Conservation (phyloP, 331 rosid genomes). For the Malus hybrid region DNA sequence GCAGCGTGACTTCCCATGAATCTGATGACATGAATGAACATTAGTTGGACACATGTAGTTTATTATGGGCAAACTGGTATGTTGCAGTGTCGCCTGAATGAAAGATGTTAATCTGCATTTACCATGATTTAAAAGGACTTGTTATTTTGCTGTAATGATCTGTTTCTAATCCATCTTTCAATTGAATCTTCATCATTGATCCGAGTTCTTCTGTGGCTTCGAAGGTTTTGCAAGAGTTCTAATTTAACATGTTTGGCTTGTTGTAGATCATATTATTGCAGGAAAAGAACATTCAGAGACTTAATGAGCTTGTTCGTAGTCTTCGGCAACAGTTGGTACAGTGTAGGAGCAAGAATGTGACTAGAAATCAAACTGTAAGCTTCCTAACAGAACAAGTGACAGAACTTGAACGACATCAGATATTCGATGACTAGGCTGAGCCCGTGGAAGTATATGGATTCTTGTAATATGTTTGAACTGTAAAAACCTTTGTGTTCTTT, state of each 20-base stretch:
- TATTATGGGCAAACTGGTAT: not conserved
- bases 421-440: slow-evolving; percentile 45
- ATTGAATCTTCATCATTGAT: not conserved
- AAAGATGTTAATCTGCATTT: not conserved
- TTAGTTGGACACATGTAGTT: not conserved
- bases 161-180: not conserved
- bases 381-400: slow-evolving; percentile 40
- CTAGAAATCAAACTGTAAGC: slow-evolving; percentile 31
- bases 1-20: not conserved
- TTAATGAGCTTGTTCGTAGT: slow-evolving; percentile 61
- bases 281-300: slow-evolving; percentile 67
- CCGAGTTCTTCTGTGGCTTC: not conserved
- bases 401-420: slow-evolving; percentile 53
- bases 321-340: slow-evolving; percentile 59
- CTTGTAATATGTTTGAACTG: slow-evolving; percentile 4
- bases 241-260: not conserved
- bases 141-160: not conserved
- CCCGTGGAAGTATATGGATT: not conserved
- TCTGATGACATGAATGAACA: not conserved
- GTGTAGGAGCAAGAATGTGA: slow-evolving; percentile 46
- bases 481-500: not conserved
- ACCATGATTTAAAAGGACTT: not conserved
- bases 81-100: not conserved
- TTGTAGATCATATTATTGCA: slow-evolving; percentile 65
- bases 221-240: not conserved